Evolutionary conservation across 2,329 filamentous ascomycete species (phyloP), one percentile per base, ranked within the genome.

Genomic region (Westerdykella ornata): DNA sequence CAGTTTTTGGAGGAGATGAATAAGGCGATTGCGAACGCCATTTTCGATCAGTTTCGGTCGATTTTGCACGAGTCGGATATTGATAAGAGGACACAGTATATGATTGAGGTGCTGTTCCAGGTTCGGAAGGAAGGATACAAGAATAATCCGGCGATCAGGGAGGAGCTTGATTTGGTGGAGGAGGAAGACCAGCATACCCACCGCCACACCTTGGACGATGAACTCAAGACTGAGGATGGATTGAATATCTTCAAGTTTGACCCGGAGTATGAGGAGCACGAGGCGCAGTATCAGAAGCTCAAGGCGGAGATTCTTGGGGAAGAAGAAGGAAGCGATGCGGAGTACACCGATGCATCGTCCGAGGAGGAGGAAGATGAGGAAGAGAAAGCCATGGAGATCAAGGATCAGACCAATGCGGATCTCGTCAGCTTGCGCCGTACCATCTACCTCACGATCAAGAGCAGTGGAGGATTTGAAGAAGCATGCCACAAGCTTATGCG

Each of bases 151-250:
- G 83, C 88, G 1, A 73, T 97, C 55, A 89, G 82, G 65, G 89
- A 96, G 61, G 92, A 98, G 63, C 72, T 98, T 43, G 92, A 98
- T 67, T 68, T 98, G 35, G 87, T 98, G 7, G 90, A 97, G 68
- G 92, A 98, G 67, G 90, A 97, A 65, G 92, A 98, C 60, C 92
- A 97, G 63, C 94, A 97, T 56, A 97, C 92, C 1, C 92, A 98
- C 68, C 78, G 81, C 42, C 74, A 88, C 37, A 82, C 84, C 37
- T 69, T 98, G 20, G 86, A 95, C 45, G 88, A 88, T 49, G 81
- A 88, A 29, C 75, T 95, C 40, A 84, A 92, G 37, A 55, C 87
- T 0, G 82, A 96, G 63, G 89, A 97, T 55, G 78, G 80, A 0
- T 73, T 97, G 39, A 98, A 98, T 59, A 83, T 98, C 45, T 98